Conservation (phyloP, 345 rosid genomes). For the Eucalyptus lansdowneana region DNA sequence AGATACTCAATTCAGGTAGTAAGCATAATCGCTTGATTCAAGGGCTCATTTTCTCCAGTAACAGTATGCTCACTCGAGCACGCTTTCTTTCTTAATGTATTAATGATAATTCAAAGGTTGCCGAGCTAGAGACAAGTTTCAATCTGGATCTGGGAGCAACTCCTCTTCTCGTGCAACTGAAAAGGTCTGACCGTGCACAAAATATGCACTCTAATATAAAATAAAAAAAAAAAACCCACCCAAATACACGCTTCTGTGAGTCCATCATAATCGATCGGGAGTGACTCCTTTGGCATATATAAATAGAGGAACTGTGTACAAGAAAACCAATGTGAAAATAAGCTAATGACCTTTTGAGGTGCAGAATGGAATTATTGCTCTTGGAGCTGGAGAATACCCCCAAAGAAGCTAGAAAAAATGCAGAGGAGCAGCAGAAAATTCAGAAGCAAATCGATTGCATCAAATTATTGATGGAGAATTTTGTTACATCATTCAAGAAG, state of each 20-base stretch:
- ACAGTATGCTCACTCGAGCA: not conserved
- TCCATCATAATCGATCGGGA: not conserved
- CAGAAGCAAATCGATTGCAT: not conserved
- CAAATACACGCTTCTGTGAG: not conserved
- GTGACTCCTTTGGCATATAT: not conserved
- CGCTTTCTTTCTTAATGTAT: not conserved
- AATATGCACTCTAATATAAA: not conserved
- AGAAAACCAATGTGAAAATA: not conserved
- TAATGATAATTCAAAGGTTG: not conserved
- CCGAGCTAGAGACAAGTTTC: not conserved
- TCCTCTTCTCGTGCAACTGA: not conserved
- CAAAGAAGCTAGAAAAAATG: not conserved
- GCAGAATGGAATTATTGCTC: not conserved
- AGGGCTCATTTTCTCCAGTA: not conserved
- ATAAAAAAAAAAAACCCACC: not conserved
- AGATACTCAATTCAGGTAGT: not conserved
- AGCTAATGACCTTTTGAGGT: not conserved
- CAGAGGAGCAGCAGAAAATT: not conserved
- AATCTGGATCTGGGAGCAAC: not conserved
- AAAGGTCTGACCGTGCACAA: not conserved
- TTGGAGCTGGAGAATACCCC: not conserved
- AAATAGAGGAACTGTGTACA: not conserved
- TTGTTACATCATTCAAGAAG: not conserved
- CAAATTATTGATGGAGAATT: not conserved
- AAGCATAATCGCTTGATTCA: not conserved